A percentile compares a stretch with the other conserved stretches of the same genome.
Evolutionary conservation across 108 stramenopile species (phyloP).

Genomic region (Tribonema minus): DNA sequence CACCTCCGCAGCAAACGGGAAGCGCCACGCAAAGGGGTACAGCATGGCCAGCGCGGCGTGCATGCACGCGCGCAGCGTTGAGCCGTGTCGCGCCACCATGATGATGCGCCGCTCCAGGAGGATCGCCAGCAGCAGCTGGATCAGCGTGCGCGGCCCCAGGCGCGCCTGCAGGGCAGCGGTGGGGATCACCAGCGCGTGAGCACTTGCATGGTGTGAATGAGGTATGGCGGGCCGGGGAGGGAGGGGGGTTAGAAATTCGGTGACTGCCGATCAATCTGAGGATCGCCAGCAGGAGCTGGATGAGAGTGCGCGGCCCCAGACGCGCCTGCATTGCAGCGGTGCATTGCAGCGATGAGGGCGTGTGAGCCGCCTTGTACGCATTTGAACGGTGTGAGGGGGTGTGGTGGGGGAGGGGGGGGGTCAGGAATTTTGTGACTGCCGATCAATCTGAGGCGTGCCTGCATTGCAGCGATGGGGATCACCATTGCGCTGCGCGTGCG

Average conservation of each 20-base stretch:
- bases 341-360: no score
- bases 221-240: no score
- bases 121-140: constrained; percentile 43
- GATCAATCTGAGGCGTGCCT: constrained; percentile 41
- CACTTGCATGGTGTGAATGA: no score
- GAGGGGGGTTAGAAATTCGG: no score
- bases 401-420: no score
- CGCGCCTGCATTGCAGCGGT: background rate
- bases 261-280: no score
- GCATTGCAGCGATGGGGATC: constrained; percentile 32
- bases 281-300: constrained; percentile 43
- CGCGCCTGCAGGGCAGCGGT: background rate
- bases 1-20: no score
- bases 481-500: no score
- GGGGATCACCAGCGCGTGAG: no score
- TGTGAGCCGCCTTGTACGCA: no score
- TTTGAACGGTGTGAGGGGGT: no score
- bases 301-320: constrained; percentile 13
- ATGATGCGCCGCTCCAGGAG: constrained; percentile 39
- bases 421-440: no score
- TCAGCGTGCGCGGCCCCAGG: constrained; percentile 16
- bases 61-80: constrained; percentile 27
- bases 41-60: constrained; percentile 42
- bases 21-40: constrained; percentile 51
- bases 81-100: constrained; percentile 25